Percentiles rank a stretch among this genome's conserved stretches.
These are phyloP conservation scores for Exobasidium rhododendri DNA, from an alignment of 1,284 basidiomycete genomes.

Conservation along the genomic window DNA sequence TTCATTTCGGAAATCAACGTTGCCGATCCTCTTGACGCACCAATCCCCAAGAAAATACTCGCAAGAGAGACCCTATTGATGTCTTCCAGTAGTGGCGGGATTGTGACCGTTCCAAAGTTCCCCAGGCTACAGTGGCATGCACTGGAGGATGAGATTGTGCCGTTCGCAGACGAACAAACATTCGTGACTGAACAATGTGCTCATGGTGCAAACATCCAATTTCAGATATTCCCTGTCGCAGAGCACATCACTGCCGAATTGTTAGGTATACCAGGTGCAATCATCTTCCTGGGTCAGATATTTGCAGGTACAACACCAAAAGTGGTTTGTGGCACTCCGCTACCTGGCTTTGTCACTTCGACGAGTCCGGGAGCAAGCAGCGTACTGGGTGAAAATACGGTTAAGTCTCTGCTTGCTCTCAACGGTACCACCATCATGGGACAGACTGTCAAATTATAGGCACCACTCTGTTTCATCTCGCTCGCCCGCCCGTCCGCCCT, in stretches of 20 bases:
- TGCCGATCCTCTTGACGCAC: neutral
- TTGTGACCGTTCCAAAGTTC: neutral
- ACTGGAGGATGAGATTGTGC: slow-evolving; percentile 10
- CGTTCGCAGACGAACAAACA: neutral
- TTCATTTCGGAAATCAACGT: neutral
- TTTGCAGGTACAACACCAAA: slow-evolving; percentile 26
- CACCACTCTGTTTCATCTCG: too few relatives aligned
- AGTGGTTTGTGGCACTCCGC: slow-evolving; percentile 22
- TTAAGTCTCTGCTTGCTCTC: neutral
- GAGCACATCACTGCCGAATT: slow-evolving; percentile 30
- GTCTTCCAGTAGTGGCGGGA: neutral
- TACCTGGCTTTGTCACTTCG: neutral
- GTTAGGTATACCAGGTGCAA: neutral
- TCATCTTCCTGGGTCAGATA: slow-evolving; percentile 15
- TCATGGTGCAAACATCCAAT: slow-evolving; percentile 15
- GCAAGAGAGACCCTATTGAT: neutral
- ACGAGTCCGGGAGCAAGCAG: neutral
- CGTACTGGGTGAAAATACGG: neutral
- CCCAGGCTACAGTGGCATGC: slow-evolving; percentile 2
- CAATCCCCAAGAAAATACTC: slow-evolving; percentile 6
- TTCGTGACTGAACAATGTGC: slow-evolving; percentile 8
- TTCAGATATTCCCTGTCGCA: slow-evolving; percentile 19
- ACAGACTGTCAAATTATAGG: too few relatives aligned
- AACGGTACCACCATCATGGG: too few relatives aligned
- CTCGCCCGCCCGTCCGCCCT: too few relatives aligned